Evolutionary conservation across 2,329 filamentous ascomycete species (phyloP).

Genomic region (Venturia aucupariae): DNA sequence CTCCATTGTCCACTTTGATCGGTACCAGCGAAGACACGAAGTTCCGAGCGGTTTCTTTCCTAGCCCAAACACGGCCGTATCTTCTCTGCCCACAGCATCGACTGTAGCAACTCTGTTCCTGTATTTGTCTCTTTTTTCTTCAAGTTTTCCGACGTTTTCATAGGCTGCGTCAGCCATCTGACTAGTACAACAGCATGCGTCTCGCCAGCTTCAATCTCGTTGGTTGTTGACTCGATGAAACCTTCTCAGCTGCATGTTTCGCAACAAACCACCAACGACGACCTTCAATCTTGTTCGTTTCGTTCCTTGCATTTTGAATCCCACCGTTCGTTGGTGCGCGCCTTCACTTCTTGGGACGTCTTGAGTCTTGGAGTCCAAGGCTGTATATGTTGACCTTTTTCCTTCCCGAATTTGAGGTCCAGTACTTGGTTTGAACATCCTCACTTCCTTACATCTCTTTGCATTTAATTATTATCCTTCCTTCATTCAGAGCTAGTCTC

Average conservation of each 20-base stretch:
- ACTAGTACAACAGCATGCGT: background rate
- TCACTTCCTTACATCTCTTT: background rate
- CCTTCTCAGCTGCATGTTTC: background rate
- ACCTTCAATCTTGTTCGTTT: background rate
- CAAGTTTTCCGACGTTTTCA: background rate
- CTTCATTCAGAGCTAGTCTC: slow-evolving; percentile 9
- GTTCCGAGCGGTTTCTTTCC: background rate
- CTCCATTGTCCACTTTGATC: background rate
- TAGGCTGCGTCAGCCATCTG: slow-evolving; percentile 1
- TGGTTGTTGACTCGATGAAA: background rate
- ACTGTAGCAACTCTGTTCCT: slow-evolving; percentile 1
- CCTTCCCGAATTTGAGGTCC: background rate
- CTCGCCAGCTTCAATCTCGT: background rate
- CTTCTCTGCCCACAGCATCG: background rate
- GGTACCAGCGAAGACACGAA: background rate
- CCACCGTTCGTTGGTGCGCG: background rate
- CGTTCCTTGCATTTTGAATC: background rate
- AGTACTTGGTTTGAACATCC: background rate
- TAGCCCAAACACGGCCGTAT: background rate
- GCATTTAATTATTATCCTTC: background rate
- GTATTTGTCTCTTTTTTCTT: background rate
- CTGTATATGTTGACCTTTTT: background rate
- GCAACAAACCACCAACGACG: background rate
- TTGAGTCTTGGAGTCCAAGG: background rate
- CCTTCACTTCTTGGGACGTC: background rate